Evolutionary conservation across 805 yeast species (phyloP), one percentile per base, ranked within the genome.

Genomic region (Alloascoidea hylecoeti): DNA sequence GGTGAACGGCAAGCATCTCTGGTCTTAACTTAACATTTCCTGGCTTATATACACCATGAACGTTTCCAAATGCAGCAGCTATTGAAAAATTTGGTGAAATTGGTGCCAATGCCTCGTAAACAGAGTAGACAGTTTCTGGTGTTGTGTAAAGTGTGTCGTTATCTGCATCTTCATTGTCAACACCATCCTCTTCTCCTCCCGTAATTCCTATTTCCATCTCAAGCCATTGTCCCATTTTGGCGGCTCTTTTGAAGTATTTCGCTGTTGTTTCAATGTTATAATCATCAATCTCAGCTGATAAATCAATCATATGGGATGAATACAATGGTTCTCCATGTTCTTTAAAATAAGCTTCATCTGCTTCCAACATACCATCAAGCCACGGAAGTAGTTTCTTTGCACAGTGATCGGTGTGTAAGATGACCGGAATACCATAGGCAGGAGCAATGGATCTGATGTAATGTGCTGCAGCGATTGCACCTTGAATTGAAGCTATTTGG

Each of bases 141-240:
- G 78, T 75, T 52, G 98, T 92, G 82, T 89, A 92, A 56, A 92
- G 71, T 47, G 81, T 62, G 46, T 82, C 85, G 68, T 81, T 80
- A 59, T 75, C 75, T 49, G 84, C 96, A 63, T 76, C 72, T 67
- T 89, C 94, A 77, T 92, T 92, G 80, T 92, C 89, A 57, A 92
- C 98, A 78, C 98, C 98, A 61, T 92, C 98, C 71, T 92, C 98
- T 74, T 92, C 98, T 79, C 98, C 98, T 70, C 98, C 98, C 63
- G 98, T 92, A 78, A 92, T 92, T 77, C 98, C 98, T 61, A 92
- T 92, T 75, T 92, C 98, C 98, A 92, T 92, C 76, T 92, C 98
- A 61, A 92, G 77, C 92, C 92, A 92, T 72, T 89, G 97, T 69
- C 75, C 72, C 75, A 88, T 72, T 70, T 82, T 85, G 63, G 94